Evolutionary conservation across 1,284 basidiomycete genomes (phyloP).

Genomic region (Cystobasidium sp.): DNA sequence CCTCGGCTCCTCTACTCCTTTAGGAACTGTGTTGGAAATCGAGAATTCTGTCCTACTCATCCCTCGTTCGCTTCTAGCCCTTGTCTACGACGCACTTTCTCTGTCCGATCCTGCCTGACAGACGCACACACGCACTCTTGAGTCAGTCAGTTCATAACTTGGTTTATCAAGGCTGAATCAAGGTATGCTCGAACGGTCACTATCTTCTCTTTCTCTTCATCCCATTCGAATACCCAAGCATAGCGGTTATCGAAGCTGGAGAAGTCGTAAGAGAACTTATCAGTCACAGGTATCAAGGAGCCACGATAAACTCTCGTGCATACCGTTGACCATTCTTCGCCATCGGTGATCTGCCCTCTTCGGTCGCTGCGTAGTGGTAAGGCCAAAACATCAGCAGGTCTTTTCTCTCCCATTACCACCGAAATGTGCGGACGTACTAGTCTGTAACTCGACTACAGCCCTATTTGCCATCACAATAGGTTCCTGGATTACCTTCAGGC

Average conservation of each 20-base stretch:
- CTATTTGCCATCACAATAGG: slow-evolving; percentile 17
- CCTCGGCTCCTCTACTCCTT: too few relatives aligned
- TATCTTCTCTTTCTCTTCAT: slow-evolving; percentile 19
- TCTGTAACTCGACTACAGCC: slow-evolving; percentile 24
- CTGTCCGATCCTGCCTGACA: too few relatives aligned
- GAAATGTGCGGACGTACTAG: neutral
- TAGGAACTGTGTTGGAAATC: too few relatives aligned
- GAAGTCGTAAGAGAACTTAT: neutral
- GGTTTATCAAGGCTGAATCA: slow-evolving; percentile 20
- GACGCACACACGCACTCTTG: neutral
- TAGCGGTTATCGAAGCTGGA: slow-evolving; percentile 29
- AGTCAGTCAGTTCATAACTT: slow-evolving; percentile 1
- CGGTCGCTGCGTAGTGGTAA: neutral
- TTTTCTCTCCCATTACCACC: neutral
- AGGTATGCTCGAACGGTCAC: slow-evolving; percentile 27
- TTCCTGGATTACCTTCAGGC: slow-evolving; percentile 15
- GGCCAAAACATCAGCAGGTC: too few relatives aligned
- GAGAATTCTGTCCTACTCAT: too few relatives aligned
- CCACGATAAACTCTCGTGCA: neutral
- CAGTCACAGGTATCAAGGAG: neutral
- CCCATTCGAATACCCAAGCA: slow-evolving; percentile 28
- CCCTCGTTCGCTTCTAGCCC: too few relatives aligned
- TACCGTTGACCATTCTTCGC: slow-evolving; percentile 11
- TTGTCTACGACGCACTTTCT: too few relatives aligned
- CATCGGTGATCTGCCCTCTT: slow-evolving; percentile 5